Conservation (phyloP, 768 basidiomycete genomes). For the Asterophora parasitica region DNA sequence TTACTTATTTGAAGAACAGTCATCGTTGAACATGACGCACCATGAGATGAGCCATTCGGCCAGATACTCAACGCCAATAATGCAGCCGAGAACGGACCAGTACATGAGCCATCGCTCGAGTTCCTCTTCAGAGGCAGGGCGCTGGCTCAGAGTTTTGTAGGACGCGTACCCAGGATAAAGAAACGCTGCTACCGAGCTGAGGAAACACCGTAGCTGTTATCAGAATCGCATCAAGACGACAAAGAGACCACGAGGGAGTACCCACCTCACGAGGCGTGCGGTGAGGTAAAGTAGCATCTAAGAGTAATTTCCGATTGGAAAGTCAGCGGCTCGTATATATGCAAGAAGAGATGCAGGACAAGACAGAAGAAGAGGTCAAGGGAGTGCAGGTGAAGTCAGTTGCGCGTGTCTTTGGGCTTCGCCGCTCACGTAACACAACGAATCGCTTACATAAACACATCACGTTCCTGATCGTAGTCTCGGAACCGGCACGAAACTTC, state of each 20-base stretch:
- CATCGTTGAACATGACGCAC: slow-evolving; percentile 37
- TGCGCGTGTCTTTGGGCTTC: background rate
- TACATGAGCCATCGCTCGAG: slow-evolving; percentile 97
- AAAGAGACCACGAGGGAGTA: slow-evolving; percentile 2
- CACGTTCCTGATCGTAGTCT: background rate
- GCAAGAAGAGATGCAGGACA: background rate
- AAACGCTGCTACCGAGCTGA: slow-evolving; percentile 70
- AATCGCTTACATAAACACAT: no score
- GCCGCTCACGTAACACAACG: background rate
- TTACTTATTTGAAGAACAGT: background rate
- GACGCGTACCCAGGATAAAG: slow-evolving; percentile 93
- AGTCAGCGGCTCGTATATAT: background rate
- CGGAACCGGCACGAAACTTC: no score
- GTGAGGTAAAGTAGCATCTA: slow-evolving; percentile 46
- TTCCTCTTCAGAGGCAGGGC: slow-evolving; percentile 80
- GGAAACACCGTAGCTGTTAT: background rate
- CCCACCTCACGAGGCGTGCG: slow-evolving; percentile 45
- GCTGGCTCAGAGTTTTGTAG: slow-evolving; percentile 88
- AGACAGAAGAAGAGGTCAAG: background rate
- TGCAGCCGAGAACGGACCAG: slow-evolving; percentile 86
- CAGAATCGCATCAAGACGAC: background rate
- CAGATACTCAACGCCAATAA: slow-evolving; percentile 76
- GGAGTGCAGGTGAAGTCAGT: no score
- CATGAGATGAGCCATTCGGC: slow-evolving; percentile 87
- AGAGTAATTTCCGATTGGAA: background rate